Base-by-base conservation (phyloP, 2,329 filamentous ascomycete species). In the Phialophora chinensis region DNA sequence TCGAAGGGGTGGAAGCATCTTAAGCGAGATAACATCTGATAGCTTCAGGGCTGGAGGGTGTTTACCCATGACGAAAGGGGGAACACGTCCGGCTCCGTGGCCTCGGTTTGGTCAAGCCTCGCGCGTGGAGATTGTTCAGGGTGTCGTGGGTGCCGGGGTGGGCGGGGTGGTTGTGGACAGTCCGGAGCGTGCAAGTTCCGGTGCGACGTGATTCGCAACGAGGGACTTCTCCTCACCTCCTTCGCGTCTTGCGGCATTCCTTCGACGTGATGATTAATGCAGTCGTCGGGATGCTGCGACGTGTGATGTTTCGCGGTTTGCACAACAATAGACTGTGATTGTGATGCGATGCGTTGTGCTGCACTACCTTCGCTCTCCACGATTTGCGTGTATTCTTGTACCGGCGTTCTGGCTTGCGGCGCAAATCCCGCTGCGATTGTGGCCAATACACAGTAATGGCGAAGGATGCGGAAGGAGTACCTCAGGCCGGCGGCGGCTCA, bases 121-220 rank as follows among this genome's bases (percentile, higher is more conserved):
- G 49, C 20, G 10, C 25, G 49, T 44, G 47, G 47, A 50, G 47
- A 50, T 50, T 50, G 47, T 52, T 44, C 49, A 12, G 20, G 49
- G 47, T 50, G 49, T 5, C 14, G 6, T 27, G 20, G 5, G 20
- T 52, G 49, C 11, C 12, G n/a, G 23, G 38, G 14, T n/a, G n/a
- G n/a, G 14, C 2, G 17, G 38, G 38, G 14, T 3, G 14, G 38
- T 44, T 12, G 1, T 25, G 23, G 38, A 44, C 38, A 8, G 2
- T 53, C 25, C 59, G 59, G 59, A 61, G 59, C 5, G 29, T 20
- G 31, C 20, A 52, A 42, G 20, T 17, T 38, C 47, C 59, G 47
- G 49, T 53, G 47, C 25, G 49, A 52, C 54, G 49, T 61, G 59
- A 61, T 61, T 61, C 53, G 53, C 29, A 38, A 31, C 17, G 58